Evolutionary conservation across 140 eudicot genomes (phyloP), one percentile per base, ranked within the genome.

Genomic region (Bidens hawaiensis): DNA sequence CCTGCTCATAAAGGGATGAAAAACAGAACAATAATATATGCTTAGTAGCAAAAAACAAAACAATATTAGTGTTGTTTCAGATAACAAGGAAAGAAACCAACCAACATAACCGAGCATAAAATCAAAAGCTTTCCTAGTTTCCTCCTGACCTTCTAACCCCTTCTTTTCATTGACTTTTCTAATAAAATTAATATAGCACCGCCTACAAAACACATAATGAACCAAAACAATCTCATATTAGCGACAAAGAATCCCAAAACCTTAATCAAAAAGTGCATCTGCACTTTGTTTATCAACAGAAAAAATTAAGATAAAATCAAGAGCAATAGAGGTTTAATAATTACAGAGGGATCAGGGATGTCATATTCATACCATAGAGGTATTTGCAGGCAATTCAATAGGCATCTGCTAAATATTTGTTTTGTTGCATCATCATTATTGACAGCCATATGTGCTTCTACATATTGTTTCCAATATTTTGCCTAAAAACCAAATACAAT

Each of bases 381-480:
- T 59, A 88, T 73, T 27, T 94, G 94, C 63, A 83, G 79, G 78
- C 99, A 88, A 71, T 75, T 85, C 81, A 94, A 79, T 15, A 94
- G 73, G 74, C 99, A 88, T 23, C 99, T 85, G 70, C 97, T 94
- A 73, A 94, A 94, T 22, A 88, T 74, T 69, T 88, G 97, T 51
- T 77, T 94, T 41, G 89, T 79, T 22, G 95, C 95, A 58, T 88
- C 99, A 61, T 94, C 97, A 64, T 94, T 88, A 70, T 83, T 85
- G 19, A 74, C 90, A 75, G 77, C 90, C 95, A 94, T 88, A 66
- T 85, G 82, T 69, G 97, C 99, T 73, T 94, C 99, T 24, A 88
- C 95, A 85, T 88, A 94, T 52, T 94, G 99, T 85, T 85, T 94
- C 99, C 99, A 94, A 55, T 80, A 94, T 59, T 81, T 94, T 62